These are phyloP conservation scores for Pseudotulostoma volvatum DNA, from an alignment of 495 filamentous ascomycete genomes.

Conservation along the genomic window DNA sequence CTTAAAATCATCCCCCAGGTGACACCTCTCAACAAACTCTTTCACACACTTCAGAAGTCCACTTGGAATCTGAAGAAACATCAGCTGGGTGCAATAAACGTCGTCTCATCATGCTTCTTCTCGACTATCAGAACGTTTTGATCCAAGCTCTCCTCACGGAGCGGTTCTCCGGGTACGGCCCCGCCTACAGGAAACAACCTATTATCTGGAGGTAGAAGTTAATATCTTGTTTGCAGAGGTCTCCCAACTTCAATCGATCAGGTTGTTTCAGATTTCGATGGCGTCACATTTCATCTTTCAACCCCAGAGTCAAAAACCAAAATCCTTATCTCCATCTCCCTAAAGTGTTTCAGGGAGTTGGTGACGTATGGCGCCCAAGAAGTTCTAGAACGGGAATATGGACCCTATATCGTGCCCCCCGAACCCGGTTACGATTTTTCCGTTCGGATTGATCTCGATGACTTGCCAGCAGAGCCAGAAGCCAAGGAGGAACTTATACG, in stretches of 20 bases:
- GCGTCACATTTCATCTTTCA: constrained; percentile 92
- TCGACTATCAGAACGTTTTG: constrained; percentile 97
- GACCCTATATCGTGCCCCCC: constrained; percentile 69
- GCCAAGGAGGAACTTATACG: constrained; percentile 69
- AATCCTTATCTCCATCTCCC: constrained; percentile 80
- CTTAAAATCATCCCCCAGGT: no score
- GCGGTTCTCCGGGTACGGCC: constrained; percentile 68
- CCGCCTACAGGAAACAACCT: constrained; percentile 9
- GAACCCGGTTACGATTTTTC: constrained; percentile 94
- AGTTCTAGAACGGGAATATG: constrained; percentile 88
- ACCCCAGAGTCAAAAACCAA: constrained; percentile 85
- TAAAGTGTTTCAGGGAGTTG: constrained; percentile 88
- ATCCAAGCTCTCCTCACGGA: constrained; percentile 92
- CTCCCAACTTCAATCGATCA: constrained; percentile 83
- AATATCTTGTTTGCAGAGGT: constrained; percentile 38
- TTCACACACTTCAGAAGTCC: no score
- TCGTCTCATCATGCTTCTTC: constrained; percentile 62
- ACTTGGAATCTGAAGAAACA: no score
- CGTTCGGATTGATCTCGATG: constrained; percentile 71
- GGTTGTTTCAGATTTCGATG: constrained; percentile 94
- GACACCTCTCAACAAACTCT: no score
- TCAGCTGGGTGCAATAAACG: constrained; percentile 3
- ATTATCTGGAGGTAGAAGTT: constrained; percentile 16
- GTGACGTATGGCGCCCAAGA: constrained; percentile 80
- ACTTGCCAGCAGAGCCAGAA: constrained; percentile 65